Conservation (phyloP, 1,139 yeast species). For the Scheffersomyces insectosa region DNA sequence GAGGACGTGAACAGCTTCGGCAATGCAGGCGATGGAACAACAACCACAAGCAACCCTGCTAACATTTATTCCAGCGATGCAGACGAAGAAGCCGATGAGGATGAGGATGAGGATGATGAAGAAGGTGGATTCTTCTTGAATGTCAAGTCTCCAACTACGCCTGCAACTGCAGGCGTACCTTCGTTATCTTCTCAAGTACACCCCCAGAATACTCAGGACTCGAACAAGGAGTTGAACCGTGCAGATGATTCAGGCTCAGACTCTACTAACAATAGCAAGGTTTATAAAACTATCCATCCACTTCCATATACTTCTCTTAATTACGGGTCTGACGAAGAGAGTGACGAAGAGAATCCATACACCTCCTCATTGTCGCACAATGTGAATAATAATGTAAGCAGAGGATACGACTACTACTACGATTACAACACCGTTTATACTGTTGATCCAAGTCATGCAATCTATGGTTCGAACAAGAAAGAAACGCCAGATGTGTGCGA, state of each 20-base stretch:
- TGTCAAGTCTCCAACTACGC: slow-evolving; percentile 47
- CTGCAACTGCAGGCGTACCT: slow-evolving; percentile 14
- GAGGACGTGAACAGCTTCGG: slow-evolving; percentile 4
- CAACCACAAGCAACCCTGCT: not conserved
- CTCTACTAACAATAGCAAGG: slow-evolving; percentile 22
- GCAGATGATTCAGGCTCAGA: slow-evolving; percentile 28
- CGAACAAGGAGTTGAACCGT: slow-evolving; percentile 10
- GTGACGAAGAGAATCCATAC: slow-evolving; percentile 55
- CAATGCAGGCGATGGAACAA: not conserved
- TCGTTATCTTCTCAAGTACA: slow-evolving; percentile 9
- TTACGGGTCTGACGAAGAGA: slow-evolving; percentile 72
- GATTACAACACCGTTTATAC: slow-evolving; percentile 85
- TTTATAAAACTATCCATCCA: slow-evolving; percentile 61
- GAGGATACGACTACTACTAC: slow-evolving; percentile 83
- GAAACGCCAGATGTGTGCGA: slow-evolving; percentile 44
- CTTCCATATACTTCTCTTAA: slow-evolving; percentile 83
- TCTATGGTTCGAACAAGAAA: slow-evolving; percentile 28
- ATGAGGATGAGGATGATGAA: slow-evolving; percentile 55
- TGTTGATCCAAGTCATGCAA: slow-evolving; percentile 52
- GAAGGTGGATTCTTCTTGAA: slow-evolving; percentile 72
- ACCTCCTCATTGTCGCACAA: slow-evolving; percentile 74
- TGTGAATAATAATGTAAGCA: slow-evolving; percentile 58
- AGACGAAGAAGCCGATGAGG: slow-evolving; percentile 20
- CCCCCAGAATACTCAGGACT: not conserved
- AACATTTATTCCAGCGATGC: slow-evolving; percentile 2